Conservation (phyloP, 1,284 basidiomycete genomes). For the Anthracocystis walkeri region DNA sequence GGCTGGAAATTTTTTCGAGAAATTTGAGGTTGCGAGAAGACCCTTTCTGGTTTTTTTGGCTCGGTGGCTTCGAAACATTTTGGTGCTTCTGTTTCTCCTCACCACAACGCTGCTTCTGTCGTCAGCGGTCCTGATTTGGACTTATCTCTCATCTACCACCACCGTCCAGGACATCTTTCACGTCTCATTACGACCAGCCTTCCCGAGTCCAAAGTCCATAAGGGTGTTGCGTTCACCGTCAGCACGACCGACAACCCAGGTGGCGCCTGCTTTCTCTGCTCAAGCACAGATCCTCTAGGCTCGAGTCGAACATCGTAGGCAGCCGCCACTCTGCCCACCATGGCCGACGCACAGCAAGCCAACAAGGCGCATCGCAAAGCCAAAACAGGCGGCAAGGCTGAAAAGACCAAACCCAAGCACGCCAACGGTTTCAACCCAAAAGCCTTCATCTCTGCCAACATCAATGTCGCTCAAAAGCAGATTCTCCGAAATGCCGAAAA, state of each 20-base stretch:
- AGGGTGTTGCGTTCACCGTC: no score
- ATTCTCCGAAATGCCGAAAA: conserved; percentile 90
- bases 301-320: no score
- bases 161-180: no score
- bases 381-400: conserved; percentile 63
- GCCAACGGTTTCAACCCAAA: conserved; percentile 85
- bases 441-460: conserved; percentile 81
- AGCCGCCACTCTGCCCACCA: conserved; percentile 10
- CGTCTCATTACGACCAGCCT: no score
- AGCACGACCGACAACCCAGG: not conserved
- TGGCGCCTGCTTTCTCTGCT: not conserved
- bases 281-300: not conserved
- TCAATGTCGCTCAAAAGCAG: conserved; percentile 76
- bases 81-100: not conserved
- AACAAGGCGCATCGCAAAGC: conserved; percentile 63
- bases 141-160: not conserved
- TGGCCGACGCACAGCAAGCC: conserved; percentile 61
- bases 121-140: not conserved
- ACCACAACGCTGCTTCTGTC: not conserved
- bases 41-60: conserved; percentile 1
- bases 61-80: conserved; percentile 12
- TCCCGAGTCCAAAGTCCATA: not conserved
- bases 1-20: conserved; percentile 35
- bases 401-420: conserved; percentile 59
- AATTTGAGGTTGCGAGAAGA: conserved; percentile 15